phyloP scores from a whole-genome alignment of 768 basidiomycete species.

The Lentinula lateritia region DNA sequence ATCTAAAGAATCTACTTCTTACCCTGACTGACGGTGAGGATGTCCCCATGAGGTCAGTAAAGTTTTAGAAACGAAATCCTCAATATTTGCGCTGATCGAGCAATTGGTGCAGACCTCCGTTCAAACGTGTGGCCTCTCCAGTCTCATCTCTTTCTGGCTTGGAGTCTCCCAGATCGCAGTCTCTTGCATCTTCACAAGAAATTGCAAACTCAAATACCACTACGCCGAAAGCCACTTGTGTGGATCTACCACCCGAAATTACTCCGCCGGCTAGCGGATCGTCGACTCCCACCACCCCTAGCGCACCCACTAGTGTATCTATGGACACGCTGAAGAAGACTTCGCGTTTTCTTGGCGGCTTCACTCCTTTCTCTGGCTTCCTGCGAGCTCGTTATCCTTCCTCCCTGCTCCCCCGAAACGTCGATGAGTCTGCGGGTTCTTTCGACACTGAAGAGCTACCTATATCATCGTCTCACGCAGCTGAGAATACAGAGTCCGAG shows the following conservation, averaged over 20 bases:
- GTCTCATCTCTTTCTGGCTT: constrained; percentile 18
- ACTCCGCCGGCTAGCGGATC: constrained; percentile 50
- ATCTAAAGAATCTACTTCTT: constrained; percentile 89
- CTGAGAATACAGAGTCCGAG: constrained; percentile 9
- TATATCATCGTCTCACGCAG: constrained; percentile 3
- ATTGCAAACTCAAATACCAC: constrained; percentile 9
- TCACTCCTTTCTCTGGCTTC: constrained; percentile 61
- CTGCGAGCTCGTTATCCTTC: constrained; percentile 59
- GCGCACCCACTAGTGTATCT: constrained; percentile 17
- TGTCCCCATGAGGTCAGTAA: constrained; percentile 24
- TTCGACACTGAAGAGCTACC: constrained; percentile 10
- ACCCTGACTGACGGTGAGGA: constrained; percentile 74
- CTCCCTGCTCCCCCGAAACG: constrained; percentile 12
- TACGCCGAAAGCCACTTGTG: constrained; percentile 32
- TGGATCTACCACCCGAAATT: constrained; percentile 23
- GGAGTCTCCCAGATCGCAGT: constrained; percentile 18
- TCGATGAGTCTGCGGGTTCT: constrained; percentile 19
- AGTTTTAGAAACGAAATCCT: background rate
- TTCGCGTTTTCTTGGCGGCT: constrained; percentile 50
- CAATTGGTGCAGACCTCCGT: constrained; percentile 9
- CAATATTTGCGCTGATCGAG: background rate
- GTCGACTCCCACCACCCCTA: constrained; percentile 44
- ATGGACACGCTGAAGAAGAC: constrained; percentile 33
- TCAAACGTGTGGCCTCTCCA: constrained; percentile 20
- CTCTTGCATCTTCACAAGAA: constrained; percentile 15